These are phyloP conservation scores for Pisolithus orientalis DNA, from an alignment of 768 basidiomycete species.

Conservation along the genomic window DNA sequence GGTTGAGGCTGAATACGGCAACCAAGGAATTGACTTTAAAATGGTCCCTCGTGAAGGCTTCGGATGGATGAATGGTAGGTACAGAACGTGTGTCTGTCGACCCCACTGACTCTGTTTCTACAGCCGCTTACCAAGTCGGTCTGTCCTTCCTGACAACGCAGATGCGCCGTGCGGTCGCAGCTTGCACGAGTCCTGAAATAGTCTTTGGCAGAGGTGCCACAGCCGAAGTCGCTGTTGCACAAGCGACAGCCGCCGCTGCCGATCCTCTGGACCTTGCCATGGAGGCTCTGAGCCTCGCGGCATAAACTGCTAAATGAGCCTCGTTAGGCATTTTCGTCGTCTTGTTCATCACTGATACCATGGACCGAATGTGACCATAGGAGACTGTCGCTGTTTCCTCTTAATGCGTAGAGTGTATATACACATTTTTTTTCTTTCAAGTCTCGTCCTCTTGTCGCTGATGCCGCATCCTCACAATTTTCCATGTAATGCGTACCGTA, in stretches of 20 bases:
- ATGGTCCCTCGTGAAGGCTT: constrained; percentile 97
- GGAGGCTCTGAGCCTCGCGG: constrained; percentile 39
- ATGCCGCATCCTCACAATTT: too few relatives aligned
- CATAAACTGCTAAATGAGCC: constrained; percentile 8
- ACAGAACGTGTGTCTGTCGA: background rate
- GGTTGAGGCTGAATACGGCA: constrained; percentile 96
- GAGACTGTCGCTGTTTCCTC: background rate
- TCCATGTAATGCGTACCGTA: too few relatives aligned
- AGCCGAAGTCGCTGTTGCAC: constrained; percentile 28
- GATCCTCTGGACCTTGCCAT: constrained; percentile 62
- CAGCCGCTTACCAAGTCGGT: constrained; percentile 96
- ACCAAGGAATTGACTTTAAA: constrained; percentile 96
- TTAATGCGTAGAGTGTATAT: background rate
- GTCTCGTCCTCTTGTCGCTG: too few relatives aligned
- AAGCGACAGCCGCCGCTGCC: constrained; percentile 32
- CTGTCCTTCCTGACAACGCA: constrained; percentile 87
- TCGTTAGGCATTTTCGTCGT: background rate
- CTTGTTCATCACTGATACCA: background rate
- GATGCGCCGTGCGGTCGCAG: constrained; percentile 93
- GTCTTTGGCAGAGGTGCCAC: constrained; percentile 59
- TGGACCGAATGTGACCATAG: background rate
- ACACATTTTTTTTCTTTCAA: background rate
- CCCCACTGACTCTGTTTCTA: constrained; percentile 2
- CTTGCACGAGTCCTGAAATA: constrained; percentile 89
- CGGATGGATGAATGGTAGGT: constrained; percentile 94